phyloP scores from a whole-genome alignment of 129 eudicot genomes.

The Centaurea solstitialis region DNA sequence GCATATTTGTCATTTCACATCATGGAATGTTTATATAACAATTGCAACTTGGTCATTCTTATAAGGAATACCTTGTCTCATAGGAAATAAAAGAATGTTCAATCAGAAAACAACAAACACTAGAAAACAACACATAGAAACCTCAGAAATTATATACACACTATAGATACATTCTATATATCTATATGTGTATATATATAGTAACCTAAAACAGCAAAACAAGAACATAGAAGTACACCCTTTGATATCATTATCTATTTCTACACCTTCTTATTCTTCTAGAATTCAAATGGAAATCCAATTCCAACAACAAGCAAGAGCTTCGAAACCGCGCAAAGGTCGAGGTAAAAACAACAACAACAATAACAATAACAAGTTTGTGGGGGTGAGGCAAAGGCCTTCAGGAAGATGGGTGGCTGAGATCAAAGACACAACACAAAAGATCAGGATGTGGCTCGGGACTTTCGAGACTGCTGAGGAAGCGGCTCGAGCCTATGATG shows the following conservation, averaged over 20 bases:
- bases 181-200: not conserved
- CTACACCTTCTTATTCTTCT: not conserved
- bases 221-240: conserved; percentile 24
- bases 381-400: conserved; percentile 89
- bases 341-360: conserved; percentile 40
- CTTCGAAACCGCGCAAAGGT: conserved; percentile 42
- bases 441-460: conserved; percentile 92
- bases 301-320: conserved; percentile 51
- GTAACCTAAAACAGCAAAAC: conserved; percentile 30
- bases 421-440: conserved; percentile 87
- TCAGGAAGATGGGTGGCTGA: conserved; percentile 96
- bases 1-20: conserved; percentile 34
- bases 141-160: conserved; percentile 36
- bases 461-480: conserved; percentile 87
- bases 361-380: conserved; percentile 52
- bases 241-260: conserved; percentile 14
- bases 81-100: conserved; percentile 31
- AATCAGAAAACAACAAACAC: conserved; percentile 47
- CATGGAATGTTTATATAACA: conserved; percentile 12
- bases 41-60: conserved; percentile 28
- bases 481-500: conserved; percentile 88
- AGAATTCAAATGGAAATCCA: conserved; percentile 55
- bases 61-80: conserved; percentile 25
- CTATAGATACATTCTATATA: conserved; percentile 24
- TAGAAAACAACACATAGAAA: conserved; percentile 44